A percentile compares a stretch with the other conserved stretches of the same genome.
Conservation (phyloP, 2,329 filamentous ascomycete genomes). For the Colletotrichum sp. region DNA sequence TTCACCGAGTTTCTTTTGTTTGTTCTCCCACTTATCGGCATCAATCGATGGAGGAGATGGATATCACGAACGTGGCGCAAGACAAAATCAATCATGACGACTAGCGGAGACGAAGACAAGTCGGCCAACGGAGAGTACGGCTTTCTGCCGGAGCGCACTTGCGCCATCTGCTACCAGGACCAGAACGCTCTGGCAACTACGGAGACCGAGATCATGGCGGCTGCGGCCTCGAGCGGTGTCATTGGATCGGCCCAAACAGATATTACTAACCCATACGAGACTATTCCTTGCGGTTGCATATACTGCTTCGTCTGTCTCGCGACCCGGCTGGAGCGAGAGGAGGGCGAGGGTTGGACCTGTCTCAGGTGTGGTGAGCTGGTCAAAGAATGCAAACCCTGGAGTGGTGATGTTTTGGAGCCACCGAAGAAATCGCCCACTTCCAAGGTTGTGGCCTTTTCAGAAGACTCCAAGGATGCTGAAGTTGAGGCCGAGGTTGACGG, state of each 20-base stretch:
- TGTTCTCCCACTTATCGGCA: constrained; percentile 93
- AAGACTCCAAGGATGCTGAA: constrained; percentile 44
- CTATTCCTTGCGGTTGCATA: constrained; percentile 85
- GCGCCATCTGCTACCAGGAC: constrained; percentile 95
- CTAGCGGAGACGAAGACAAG: constrained; percentile 49
- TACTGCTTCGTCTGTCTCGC: constrained; percentile 98
- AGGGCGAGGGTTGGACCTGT: constrained; percentile 93
- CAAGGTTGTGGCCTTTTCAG: constrained; percentile 69
- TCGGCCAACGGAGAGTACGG: constrained; percentile 74
- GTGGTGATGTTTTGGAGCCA: constrained; percentile 80
- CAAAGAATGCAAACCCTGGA: constrained; percentile 89
- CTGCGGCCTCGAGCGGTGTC: constrained; percentile 75
- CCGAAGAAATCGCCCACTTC: constrained; percentile 44
- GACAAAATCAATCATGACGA: constrained; percentile 68
- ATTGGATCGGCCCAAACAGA: constrained; percentile 90
- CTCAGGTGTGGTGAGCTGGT: constrained; percentile 85
- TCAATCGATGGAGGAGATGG: constrained; percentile 91
- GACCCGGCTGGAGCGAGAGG: constrained; percentile 86
- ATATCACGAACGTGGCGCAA: constrained; percentile 86
- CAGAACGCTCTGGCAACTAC: constrained; percentile 76
- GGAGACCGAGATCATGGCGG: constrained; percentile 78
- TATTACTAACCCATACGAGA: constrained; percentile 94
- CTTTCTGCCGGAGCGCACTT: constrained; percentile 91
- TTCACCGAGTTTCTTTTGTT: constrained; percentile 99
- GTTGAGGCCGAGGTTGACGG: background rate